These are phyloP conservation scores for Saccharomycopsis javanensis DNA, from an alignment of 805 yeast genomes.

Conservation along the genomic window DNA sequence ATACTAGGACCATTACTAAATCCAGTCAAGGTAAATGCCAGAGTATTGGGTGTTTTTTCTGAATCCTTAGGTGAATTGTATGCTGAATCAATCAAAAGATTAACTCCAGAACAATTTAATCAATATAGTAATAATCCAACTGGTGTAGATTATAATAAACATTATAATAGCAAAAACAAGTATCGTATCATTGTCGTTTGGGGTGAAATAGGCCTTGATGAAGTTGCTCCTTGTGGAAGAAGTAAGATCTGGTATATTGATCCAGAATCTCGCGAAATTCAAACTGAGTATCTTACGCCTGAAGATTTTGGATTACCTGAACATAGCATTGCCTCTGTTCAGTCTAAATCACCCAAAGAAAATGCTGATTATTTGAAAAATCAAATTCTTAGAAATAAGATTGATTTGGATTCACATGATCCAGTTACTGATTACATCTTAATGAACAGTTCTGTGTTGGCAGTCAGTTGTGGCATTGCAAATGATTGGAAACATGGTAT, in stretches of 20 bases:
- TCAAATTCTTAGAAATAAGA: conserved; percentile 35
- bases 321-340: conserved; percentile 58
- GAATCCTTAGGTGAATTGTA: conserved; percentile 71
- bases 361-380: conserved; percentile 54
- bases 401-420: conserved; percentile 36
- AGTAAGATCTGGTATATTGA: conserved; percentile 72
- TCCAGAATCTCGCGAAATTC: conserved; percentile 33
- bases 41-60: conserved; percentile 85
- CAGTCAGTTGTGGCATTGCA: conserved; percentile 65
- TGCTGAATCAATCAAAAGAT: conserved; percentile 65
- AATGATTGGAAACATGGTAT: conserved; percentile 72
- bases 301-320: conserved; percentile 71
- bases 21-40: conserved; percentile 72
- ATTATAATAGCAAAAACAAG: conserved; percentile 12
- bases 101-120: conserved; percentile 33
- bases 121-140: not conserved
- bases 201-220: conserved; percentile 90
- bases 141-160: not conserved
- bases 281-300: conserved; percentile 47
- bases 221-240: conserved; percentile 80
- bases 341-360: conserved; percentile 78
- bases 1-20: conserved; percentile 88
- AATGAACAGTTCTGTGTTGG: conserved; percentile 80
- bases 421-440: conserved; percentile 86
- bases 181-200: conserved; percentile 70